phyloP scores from a whole-genome alignment of 83 land plant species.

The Larix sibirica region DNA sequence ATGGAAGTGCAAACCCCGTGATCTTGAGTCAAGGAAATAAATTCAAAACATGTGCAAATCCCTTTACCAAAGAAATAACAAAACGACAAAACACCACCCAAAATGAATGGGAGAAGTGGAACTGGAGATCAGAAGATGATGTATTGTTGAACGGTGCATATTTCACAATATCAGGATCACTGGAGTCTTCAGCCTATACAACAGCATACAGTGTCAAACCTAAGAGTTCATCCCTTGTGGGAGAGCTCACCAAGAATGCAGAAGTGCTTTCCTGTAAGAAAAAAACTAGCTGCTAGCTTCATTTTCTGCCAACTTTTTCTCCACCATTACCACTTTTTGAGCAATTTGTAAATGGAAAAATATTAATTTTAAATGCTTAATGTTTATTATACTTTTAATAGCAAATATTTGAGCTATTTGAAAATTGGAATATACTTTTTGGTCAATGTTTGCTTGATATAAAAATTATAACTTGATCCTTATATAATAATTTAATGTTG shows the following conservation, averaged over 20 bases:
- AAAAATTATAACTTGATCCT: too few species aligned
- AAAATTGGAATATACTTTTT: too few species aligned
- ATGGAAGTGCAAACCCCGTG: constrained; percentile 59
- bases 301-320: too few species aligned
- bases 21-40: constrained; percentile 67
- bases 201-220: background rate
- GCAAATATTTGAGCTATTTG: too few species aligned
- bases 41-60: constrained; percentile 39
- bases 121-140: constrained; percentile 11
- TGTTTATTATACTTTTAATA: too few species aligned
- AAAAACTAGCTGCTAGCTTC: background rate
- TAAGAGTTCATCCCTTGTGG: constrained; percentile 1
- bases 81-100: background rate
- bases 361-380: too few species aligned
- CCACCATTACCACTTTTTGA: too few species aligned
- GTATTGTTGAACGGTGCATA: constrained; percentile 4
- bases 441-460: too few species aligned
- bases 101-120: background rate
- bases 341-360: too few species aligned
- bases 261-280: background rate
- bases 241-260: background rate
- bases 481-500: too few species aligned
- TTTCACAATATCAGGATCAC: background rate
- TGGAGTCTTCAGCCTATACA: background rate
- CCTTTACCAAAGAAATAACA: constrained; percentile 37